Conservation (phyloP, 768 basidiomycete genomes). For the Agaricus subrufescens region DNA sequence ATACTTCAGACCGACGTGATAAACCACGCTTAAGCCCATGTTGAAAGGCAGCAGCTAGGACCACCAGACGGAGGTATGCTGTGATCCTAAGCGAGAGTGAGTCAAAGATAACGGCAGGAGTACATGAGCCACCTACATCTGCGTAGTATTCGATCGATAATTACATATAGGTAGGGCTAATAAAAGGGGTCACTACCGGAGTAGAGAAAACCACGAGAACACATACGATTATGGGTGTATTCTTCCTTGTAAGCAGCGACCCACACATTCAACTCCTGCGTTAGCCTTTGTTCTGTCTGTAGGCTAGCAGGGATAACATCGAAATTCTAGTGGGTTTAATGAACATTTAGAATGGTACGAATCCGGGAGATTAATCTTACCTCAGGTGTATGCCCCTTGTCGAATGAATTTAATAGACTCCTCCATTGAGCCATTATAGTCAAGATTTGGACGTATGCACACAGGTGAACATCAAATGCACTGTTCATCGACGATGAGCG, state of each 20-base stretch:
- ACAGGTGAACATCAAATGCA: slow-evolving; percentile 43
- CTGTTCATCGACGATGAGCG: slow-evolving; percentile 32
- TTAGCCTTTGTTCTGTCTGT: slow-evolving; percentile 31
- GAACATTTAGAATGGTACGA: background rate
- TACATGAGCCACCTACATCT: slow-evolving; percentile 26
- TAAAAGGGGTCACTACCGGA: background rate
- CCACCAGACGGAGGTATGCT: slow-evolving; percentile 52
- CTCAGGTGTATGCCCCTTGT: slow-evolving; percentile 5
- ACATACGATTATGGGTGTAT: slow-evolving; percentile 29
- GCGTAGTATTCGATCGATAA: slow-evolving; percentile 40
- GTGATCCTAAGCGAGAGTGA: slow-evolving; percentile 33
- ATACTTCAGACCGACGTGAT: slow-evolving; percentile 35
- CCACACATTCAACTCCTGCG: slow-evolving; percentile 35
- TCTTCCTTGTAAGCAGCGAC: slow-evolving; percentile 35
- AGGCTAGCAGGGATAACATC: slow-evolving; percentile 31
- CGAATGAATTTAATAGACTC: slow-evolving; percentile 10
- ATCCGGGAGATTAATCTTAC: background rate
- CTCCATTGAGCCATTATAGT: slow-evolving; percentile 46
- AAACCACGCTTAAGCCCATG: slow-evolving; percentile 35
- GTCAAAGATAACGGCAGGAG: background rate
- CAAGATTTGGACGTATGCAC: slow-evolving; percentile 49
- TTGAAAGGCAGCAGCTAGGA: slow-evolving; percentile 53
- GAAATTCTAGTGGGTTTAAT: slow-evolving; percentile 20
- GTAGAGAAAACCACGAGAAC: background rate
- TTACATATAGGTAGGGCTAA: slow-evolving; percentile 37